Percentiles rank a stretch among this genome's conserved stretches.
Evolutionary conservation across 306 rosid genomes (phyloP).

Genomic region (Lathyrus tuberosus): DNA sequence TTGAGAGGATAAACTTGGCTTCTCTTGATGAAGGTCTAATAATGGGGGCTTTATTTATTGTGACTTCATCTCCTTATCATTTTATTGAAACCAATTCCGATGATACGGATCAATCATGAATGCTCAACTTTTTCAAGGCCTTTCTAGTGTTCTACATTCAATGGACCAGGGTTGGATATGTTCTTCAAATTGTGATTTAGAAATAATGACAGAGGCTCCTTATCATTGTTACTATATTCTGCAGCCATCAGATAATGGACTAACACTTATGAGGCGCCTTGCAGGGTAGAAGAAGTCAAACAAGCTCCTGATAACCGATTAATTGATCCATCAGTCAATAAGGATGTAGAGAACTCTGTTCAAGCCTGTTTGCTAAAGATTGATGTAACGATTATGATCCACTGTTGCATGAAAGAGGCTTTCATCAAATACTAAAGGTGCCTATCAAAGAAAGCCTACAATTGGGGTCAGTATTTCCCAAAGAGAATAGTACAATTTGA

Average conservation of each 20-base stretch:
- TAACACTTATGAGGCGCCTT: conserved; percentile 77
- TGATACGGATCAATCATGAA: conserved; percentile 65
- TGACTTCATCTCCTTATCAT: conserved; percentile 54
- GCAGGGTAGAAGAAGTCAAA: conserved; percentile 77
- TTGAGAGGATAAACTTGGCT: no score
- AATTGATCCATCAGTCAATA: conserved; percentile 45
- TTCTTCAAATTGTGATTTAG: conserved; percentile 55
- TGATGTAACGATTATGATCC: conserved; percentile 67
- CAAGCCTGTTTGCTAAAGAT: conserved; percentile 65
- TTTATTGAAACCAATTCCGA: conserved; percentile 56
- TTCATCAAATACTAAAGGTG: conserved; percentile 68
- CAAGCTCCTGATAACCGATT: conserved; percentile 49
- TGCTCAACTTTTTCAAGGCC: conserved; percentile 54
- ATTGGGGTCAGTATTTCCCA: conserved; percentile 56
- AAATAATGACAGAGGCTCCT: conserved; percentile 61
- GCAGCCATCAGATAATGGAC: conserved; percentile 66
- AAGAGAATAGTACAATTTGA: conserved; percentile 44
- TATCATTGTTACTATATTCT: no score
- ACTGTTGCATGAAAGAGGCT: conserved; percentile 73
- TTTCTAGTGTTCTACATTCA: conserved; percentile 48
- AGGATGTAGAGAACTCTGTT: conserved; percentile 67
- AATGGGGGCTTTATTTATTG: conserved; percentile 66
- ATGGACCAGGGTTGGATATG: conserved; percentile 57
- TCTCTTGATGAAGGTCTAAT: conserved; percentile 57
- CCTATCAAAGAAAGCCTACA: conserved; percentile 69